Base-by-base conservation (phyloP, 306 rosid species). In the Castanea mollissima region DNA sequence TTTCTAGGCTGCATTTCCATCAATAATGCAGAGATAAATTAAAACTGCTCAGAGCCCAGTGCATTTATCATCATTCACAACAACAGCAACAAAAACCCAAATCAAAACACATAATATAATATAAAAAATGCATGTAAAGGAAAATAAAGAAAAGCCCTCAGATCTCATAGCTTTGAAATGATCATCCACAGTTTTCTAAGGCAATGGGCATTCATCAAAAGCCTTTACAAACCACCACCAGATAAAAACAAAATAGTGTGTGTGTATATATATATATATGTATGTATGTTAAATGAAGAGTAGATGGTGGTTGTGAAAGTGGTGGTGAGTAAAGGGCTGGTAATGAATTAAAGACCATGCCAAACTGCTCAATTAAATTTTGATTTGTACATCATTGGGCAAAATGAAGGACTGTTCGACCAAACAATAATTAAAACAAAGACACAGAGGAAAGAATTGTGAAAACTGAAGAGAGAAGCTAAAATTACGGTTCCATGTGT, bases 1-100 rank as follows among this genome's bases (percentile, higher is more conserved):
- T 84, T 77, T 81, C 87, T 80, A 84, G 75, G 78, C 83, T 62
- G 57, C 78, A 73, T 79, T 79, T 81, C 81, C 79, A 73, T 82
- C 86, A 84, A 69, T 23, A 38, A 38, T 38, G 46, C 11, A 38
- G 46, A 1, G 46, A 38, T 38, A 49, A 49, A 49, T 10, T 52
- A 65, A 44, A 21, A 74, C 81, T 79, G 86, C 77, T 84, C 83
- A 80, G 83, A 84, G 85, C 79, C 83, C 83, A 82, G 86, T 79
- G 83, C 79, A 79, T 54, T 35, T 77, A 73, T 81, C 87, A 84
- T 87, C 82, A 73, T 79, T 57, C 76, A 31, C 69, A 6, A 11
- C 16, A 59, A 38, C 3, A 38, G 0, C 23, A 20, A 67, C 2
- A 65, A 38, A 38, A 38, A 38, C 0, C 11, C 46, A 38, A 38